Evolutionary conservation across 148 eudicot species (phyloP), one percentile per base, ranked within the genome.

Genomic region (Silene conica): DNA sequence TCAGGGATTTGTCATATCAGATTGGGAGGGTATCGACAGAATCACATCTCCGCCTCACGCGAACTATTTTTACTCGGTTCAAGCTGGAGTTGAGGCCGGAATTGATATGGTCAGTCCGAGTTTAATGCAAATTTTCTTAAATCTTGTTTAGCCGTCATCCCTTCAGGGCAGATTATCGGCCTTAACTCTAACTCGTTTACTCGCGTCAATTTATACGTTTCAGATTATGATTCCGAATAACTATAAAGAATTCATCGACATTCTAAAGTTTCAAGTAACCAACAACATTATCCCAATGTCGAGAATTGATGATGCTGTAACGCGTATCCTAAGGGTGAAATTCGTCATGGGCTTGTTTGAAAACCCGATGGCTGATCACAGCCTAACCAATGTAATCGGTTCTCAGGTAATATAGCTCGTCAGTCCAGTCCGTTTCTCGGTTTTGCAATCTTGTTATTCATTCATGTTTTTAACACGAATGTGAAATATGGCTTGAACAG

Each of bases 1-100:
- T n/a, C 80, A 87, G 90, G 90, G 90, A 1, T 87, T 87, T 78
- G 90, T 87, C 41, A 87, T 87, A 73, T 87, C 90, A 56, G 90
- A 87, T 77, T 87, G 90, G 90, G 77, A 87, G 54, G 90, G 90
- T 4, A 87, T 87, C 71, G 88, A 87, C 87, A 81, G 88, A 66
- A 87, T 87, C 54, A 87, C 90, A 13, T 76, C 86, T 45, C 90
- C 90, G 45, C 85, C 88, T 57, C 87, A 87, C 74, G 84, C 87
- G 18, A 87, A 87, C 74, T 87, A 87, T 58, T 13, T 85, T 31
- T 87, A 87, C 82, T 87, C 90, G 0, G 88, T 87, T 59, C 87
- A 85, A 78, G 87, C 87, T 52, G 74, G 82, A 48, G 80, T 87
- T 78, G 66, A 10, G 43, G 90, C 90, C 61, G 90, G 90, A 46